Conservation (phyloP, 108 stramenopile species). For the Cyclostephanos invisitatus region DNA sequence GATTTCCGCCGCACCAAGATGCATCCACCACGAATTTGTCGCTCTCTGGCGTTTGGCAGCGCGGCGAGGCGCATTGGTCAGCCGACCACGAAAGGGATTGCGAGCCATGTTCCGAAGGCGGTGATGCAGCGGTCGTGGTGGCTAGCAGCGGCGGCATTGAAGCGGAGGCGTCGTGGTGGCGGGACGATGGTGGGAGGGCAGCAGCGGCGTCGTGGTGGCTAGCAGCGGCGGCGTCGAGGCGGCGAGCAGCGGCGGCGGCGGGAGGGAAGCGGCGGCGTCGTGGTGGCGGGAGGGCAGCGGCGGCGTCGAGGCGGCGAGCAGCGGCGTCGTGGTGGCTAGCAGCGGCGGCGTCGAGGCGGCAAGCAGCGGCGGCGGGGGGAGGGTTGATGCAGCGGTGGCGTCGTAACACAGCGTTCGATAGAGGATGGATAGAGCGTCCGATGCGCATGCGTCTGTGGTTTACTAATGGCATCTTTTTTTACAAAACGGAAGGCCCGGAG, state of each 20-base stretch:
- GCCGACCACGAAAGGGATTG: too few relatives aligned
- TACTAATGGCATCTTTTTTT: background rate
- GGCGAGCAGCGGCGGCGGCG: background rate
- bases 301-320: background rate
- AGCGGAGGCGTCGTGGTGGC: too few relatives aligned
- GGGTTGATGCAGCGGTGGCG: too few relatives aligned
- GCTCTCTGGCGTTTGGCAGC: background rate
- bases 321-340: slow-evolving; percentile 2
- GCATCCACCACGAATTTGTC: background rate
- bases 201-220: background rate
- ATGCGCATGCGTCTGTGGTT: slow-evolving; percentile 2
- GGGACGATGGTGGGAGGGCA: too few relatives aligned
- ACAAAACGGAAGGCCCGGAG: background rate
- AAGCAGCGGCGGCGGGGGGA: background rate
- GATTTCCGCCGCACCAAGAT: background rate
- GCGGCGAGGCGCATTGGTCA: background rate
- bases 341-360: background rate
- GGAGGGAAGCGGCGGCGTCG: too few relatives aligned
- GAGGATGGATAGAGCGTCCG: background rate
- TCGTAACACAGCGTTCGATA: too few relatives aligned
- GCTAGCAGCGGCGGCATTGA: too few relatives aligned
- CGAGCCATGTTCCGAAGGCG: too few relatives aligned
- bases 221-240: slow-evolving; percentile 1
- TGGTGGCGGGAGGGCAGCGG: too few relatives aligned
- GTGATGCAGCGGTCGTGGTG: too few relatives aligned